Percentiles rank a stretch among this genome's conserved stretches.
phyloP scores from a whole-genome alignment of 495 filamentous ascomycete genomes.

The Tuber melanosporum region DNA sequence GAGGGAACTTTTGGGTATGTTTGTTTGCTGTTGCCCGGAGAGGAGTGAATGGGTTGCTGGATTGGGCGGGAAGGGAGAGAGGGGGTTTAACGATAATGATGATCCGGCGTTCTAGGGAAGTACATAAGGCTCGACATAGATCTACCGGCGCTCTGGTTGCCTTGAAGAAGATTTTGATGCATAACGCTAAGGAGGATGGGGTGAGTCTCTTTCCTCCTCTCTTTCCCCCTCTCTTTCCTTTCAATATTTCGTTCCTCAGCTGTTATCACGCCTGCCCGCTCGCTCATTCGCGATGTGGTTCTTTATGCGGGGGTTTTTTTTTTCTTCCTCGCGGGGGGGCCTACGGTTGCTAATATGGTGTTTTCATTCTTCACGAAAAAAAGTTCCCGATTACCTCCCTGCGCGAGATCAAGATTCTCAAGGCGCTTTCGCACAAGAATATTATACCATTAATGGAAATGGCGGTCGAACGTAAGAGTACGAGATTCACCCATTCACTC shows the following conservation, averaged over 20 bases:
- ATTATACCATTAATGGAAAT: conserved; percentile 86
- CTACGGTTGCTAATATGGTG: conserved; percentile 19
- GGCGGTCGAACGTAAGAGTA: conserved; percentile 72
- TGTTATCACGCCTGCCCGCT: neutral
- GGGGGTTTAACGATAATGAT: conserved; percentile 2
- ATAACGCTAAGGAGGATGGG: conserved; percentile 77
- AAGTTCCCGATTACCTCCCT: conserved; percentile 72
- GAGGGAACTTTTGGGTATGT: conserved; percentile 91
- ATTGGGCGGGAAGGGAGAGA: conserved; percentile 7
- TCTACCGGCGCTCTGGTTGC: conserved; percentile 68
- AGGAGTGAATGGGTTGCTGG: conserved; percentile 5
- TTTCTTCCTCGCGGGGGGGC: neutral
- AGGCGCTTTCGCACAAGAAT: conserved; percentile 85
- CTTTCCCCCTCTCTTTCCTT: neutral
- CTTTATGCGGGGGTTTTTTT: conserved; percentile 1
- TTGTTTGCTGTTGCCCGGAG: conserved; percentile 10
- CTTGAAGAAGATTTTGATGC: conserved; percentile 90
- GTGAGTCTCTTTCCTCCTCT: conserved; percentile 47
- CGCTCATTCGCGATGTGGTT: conserved; percentile 5
- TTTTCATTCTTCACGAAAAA: conserved; percentile 5
- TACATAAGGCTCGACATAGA: conserved; percentile 78
- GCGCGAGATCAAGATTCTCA: conserved; percentile 90
- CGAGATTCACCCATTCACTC: neutral
- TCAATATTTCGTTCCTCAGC: neutral
- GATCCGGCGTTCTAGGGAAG: conserved; percentile 55